These are phyloP conservation scores for Phytophthora brassicae DNA, from an alignment of 352 stramenopile species.

Conservation along the genomic window DNA sequence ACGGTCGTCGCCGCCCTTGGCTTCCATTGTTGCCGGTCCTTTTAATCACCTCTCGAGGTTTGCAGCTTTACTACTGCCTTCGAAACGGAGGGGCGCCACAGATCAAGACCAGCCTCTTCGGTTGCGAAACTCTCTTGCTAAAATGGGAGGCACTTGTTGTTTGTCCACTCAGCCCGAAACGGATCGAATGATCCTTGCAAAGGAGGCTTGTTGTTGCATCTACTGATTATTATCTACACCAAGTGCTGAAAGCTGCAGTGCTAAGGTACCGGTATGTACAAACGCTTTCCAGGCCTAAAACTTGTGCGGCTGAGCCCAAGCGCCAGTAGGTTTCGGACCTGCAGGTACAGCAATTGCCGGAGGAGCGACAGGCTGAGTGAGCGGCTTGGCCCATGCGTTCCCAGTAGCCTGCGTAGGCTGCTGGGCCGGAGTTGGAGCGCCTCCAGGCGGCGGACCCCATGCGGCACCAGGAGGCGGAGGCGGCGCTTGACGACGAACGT, in stretches of 20 bases:
- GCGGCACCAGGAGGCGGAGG: conserved; percentile 35
- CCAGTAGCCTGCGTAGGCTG: conserved; percentile 18
- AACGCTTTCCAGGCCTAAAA: conserved; percentile 27
- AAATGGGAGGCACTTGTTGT: conserved; percentile 10
- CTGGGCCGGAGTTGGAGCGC: conserved; percentile 17
- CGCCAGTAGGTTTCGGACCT: conserved; percentile 29
- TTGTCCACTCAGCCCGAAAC: conserved; percentile 17
- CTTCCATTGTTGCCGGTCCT: conserved; percentile 48
- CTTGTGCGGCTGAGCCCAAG: conserved; percentile 71
- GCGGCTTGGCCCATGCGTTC: conserved; percentile 42
- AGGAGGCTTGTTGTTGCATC: conserved; percentile 4
- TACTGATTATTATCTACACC: conserved; percentile 21
- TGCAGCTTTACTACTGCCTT: conserved; percentile 10
- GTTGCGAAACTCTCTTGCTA: conserved; percentile 38
- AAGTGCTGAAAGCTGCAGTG: conserved; percentile 2
- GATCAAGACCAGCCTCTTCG: conserved; percentile 14
- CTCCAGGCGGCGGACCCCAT: conserved; percentile 43
- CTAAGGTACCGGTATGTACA: conserved; percentile 1
- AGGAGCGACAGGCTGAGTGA: conserved; percentile 12
- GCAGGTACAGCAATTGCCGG: conserved; percentile 6
- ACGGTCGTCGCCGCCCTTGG: conserved; percentile 44
- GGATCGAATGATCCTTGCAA: conserved; percentile 9
- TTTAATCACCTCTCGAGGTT: conserved; percentile 10
- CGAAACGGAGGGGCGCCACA: conserved; percentile 14
- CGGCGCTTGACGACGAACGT: conserved; percentile 33